Evolutionary conservation across 495 filamentous ascomycete species (phyloP).

Genomic region (Trichoderma gamsii): DNA sequence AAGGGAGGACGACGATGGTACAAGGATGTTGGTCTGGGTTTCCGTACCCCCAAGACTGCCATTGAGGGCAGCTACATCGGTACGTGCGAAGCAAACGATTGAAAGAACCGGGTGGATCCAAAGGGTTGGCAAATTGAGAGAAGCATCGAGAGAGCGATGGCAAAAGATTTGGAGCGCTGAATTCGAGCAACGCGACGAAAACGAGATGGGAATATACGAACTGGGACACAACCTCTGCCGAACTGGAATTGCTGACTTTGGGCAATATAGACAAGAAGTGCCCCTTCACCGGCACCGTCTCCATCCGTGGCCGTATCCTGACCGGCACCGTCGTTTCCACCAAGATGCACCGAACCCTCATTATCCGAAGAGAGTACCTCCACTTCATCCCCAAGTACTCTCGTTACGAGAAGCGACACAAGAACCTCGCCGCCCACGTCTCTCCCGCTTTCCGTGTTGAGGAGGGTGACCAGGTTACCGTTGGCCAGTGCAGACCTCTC

Average conservation of each 20-base stretch:
- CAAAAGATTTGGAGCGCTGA: background rate
- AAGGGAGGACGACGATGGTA: conserved; percentile 93
- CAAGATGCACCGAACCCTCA: conserved; percentile 98
- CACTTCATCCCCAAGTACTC: conserved; percentile 99
- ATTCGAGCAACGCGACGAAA: background rate
- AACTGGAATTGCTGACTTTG: conserved; percentile 13
- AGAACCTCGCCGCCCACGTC: conserved; percentile 98
- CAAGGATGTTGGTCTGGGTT: conserved; percentile 98
- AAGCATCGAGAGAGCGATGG: background rate
- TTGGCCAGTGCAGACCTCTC: conserved; percentile 97
- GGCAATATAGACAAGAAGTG: conserved; percentile 91
- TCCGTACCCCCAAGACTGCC: conserved; percentile 93
- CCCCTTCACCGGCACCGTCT: conserved; percentile 96
- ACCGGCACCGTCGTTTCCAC: conserved; percentile 98
- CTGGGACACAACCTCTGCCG: background rate
- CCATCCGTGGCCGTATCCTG: conserved; percentile 99
- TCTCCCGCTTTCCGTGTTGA: conserved; percentile 99
- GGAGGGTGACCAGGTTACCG: conserved; percentile 97
- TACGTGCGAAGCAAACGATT: conserved; percentile 48
- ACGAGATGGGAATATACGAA: background rate
- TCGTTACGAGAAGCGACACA: conserved; percentile 99
- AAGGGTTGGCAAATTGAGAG: conserved; percentile 15
- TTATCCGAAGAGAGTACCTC: conserved; percentile 99
- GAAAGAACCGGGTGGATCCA: background rate
- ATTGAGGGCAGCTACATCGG: conserved; percentile 99